Evolutionary conservation across 257 asterid species (phyloP).

Genomic region (Anisodus acutangulus): DNA sequence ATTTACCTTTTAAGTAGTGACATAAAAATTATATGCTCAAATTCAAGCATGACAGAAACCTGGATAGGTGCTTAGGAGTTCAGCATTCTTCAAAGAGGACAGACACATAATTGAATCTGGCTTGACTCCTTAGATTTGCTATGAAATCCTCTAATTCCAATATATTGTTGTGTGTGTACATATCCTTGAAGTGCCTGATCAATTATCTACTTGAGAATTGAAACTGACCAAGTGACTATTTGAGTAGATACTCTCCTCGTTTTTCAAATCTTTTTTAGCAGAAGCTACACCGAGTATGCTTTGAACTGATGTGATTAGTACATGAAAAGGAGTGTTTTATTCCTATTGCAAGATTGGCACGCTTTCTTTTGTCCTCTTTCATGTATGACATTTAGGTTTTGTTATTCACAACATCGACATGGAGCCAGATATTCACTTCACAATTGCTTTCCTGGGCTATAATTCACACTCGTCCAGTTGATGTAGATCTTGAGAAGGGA

Average conservation of each 20-base stretch:
- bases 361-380: conserved; percentile 2
- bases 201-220: not conserved
- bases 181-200: not conserved
- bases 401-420: conserved; percentile 9
- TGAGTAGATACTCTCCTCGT: not conserved
- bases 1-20: conserved; percentile 1
- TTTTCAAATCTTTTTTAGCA: not conserved
- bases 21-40: not conserved
- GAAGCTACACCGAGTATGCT: not conserved
- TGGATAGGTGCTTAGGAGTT: not conserved
- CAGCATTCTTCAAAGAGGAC: conserved; percentile 13
- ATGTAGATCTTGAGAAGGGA: not conserved
- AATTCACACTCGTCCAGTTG: not conserved
- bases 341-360: not conserved
- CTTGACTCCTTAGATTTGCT: not conserved
- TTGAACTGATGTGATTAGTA: not conserved
- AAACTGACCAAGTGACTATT: not conserved
- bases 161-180: not conserved
- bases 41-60: not conserved
- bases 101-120: not conserved
- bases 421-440: not conserved
- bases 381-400: not conserved
- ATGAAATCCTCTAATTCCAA: not conserved
- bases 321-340: not conserved
- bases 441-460: conserved; percentile 18